Evolutionary conservation across 1,284 basidiomycete species (phyloP).

Genomic region (Puccinia brachypodii): DNA sequence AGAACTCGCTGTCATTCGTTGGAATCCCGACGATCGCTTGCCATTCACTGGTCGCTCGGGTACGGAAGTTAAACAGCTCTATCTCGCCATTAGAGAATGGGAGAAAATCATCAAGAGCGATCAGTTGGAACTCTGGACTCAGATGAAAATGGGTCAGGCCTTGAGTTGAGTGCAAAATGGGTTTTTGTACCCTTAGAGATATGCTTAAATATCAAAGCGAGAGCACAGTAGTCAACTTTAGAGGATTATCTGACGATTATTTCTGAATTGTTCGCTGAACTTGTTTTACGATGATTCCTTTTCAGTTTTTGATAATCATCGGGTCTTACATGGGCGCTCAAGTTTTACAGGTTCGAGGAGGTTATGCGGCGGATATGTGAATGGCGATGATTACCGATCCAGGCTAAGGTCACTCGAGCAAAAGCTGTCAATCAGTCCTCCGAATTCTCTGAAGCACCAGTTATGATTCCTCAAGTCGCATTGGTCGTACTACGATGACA

Average conservation of each 20-base stretch:
- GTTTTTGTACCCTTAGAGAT: too few species aligned
- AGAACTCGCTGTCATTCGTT: conserved; percentile 74
- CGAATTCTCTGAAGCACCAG: neutral
- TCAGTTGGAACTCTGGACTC: conserved; percentile 88
- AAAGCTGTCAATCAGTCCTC: neutral
- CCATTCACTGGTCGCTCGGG: conserved; percentile 57
- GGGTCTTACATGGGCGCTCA: conserved; percentile 89
- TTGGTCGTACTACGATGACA: too few species aligned
- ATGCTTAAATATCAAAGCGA: neutral
- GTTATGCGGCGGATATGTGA: conserved; percentile 94
- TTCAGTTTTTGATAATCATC: conserved; percentile 77
- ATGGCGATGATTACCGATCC: conserved; percentile 82
- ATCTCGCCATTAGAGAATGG: conserved; percentile 78
- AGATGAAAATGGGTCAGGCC: conserved; percentile 78
- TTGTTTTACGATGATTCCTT: too few species aligned
- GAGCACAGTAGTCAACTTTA: too few species aligned
- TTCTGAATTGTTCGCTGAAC: too few species aligned
- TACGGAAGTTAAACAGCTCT: conserved; percentile 62
- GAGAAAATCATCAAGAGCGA: conserved; percentile 71
- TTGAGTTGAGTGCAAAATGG: conserved; percentile 72
- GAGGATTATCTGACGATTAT: too few species aligned
- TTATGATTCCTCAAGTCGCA: too few species aligned
- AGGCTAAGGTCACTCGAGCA: conserved; percentile 67
- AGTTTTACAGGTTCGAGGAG: conserved; percentile 81
- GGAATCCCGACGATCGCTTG: conserved; percentile 94